Evolutionary conservation across 2,329 filamentous ascomycete genomes (phyloP), one percentile per base, ranked within the genome.

Genomic region (Passalora sequoiae): DNA sequence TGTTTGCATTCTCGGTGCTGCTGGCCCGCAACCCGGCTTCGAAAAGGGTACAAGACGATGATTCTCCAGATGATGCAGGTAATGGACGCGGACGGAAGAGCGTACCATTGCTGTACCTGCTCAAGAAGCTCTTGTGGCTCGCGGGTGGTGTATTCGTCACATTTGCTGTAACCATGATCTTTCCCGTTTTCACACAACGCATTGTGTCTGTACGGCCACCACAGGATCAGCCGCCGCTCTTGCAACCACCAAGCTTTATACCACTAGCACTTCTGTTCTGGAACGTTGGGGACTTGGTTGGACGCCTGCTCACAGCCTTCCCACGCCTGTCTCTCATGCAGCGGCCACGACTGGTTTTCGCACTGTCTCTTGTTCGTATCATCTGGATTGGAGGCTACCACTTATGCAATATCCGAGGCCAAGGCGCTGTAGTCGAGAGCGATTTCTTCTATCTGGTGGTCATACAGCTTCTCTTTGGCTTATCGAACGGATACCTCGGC

Each of bases 181-280:
- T 89, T 70, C 92, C 92, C 1, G 86, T 97, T 48, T 94, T 94
- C 66, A 97, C 92, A 0, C 66, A 69, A 38, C 64, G 66, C 42
- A 73, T 74, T 38, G 57, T 59, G 44, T 72, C 60, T 42, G 65
- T 71, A 17, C 64, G 60, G 3, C 59, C 67, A 6, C 46, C 71
- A 56, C 36, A 61, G 55, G 50, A 66, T 50, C 72, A 76, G 9
- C 69, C 75, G 9, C 67, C 73, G 12, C 68, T 94, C 12, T 78
- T 94, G 53, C 78, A 80, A 40, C 80, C 86, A 0, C 73, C 80
- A 1, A 81, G 83, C 12, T 98, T 97, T 64, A 89, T 97, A 45
- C 89, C 92, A 0, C 74, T 96, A 0, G 88, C 78, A 3, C 94
- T 97, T 66, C 78, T 97, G 47, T 79, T 92, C 61, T 98, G 92